Percentiles rank a stretch among this genome's conserved stretches.
phyloP scores from a whole-genome alignment of 345 rosid genomes.

The Sisymbrium irio region DNA sequence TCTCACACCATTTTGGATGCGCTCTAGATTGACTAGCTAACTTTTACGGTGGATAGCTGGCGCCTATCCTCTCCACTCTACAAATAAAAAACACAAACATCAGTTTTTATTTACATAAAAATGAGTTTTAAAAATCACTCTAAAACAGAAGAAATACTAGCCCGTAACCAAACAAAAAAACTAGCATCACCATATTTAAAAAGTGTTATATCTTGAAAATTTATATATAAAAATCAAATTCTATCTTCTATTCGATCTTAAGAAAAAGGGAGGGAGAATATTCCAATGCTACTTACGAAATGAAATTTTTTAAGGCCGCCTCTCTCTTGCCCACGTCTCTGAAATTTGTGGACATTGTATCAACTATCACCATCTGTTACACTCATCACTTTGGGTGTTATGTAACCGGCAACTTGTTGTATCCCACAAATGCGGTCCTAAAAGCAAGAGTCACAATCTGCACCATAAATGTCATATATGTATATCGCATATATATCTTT shows the following conservation, averaged over 20 bases:
- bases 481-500: too few species aligned
- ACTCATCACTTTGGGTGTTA: constrained; percentile 19
- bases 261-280: neutral
- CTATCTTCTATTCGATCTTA: too few species aligned
- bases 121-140: neutral
- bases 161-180: neutral
- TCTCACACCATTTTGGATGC: constrained; percentile 13
- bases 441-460: too few species aligned
- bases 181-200: neutral
- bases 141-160: neutral
- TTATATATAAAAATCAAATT: neutral
- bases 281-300: neutral
- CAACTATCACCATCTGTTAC: constrained; percentile 29
- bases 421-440: neutral
- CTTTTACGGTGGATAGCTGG: constrained; percentile 14
- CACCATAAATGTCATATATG: too few species aligned
- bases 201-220: neutral
- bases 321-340: constrained; percentile 20
- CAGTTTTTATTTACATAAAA: neutral
- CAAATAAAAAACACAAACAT: neutral
- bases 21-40: constrained; percentile 2
- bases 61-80: constrained; percentile 3
- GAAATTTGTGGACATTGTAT: constrained; percentile 22
- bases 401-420: constrained; percentile 8
- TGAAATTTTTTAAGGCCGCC: neutral